Evolutionary conservation across 106 monocot species (phyloP), one percentile per base, ranked within the genome.

Genomic region (Dactylorhiza incarnata): DNA sequence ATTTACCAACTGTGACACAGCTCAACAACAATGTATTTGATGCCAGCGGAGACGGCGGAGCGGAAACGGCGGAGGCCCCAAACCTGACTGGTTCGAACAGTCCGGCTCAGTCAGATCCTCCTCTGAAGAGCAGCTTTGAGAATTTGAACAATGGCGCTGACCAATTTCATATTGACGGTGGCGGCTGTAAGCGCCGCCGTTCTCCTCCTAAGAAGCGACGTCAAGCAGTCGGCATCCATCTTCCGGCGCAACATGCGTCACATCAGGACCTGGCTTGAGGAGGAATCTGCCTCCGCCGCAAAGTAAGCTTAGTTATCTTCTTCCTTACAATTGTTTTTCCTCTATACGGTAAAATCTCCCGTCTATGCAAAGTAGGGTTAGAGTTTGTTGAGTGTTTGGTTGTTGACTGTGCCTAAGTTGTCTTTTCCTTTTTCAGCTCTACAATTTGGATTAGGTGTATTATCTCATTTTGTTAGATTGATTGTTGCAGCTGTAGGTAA

Each of bases 181-280:
- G 94, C 85, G 8, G 94, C 89, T 6, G 94, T 91, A 79, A 80
- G 86, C 62, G 91, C 91, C 48, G 94, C 84, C 43, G 89, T 91
- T 59, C 73, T 94, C 61, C 89, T 94, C 54, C 66, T 90, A 45
- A 84, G 94, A 13, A 82, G 72, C 63, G 94, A 94, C 78, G 89
- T 94, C 17, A 94, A 85, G 87, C 81, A 89, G 74, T 94, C 94
- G 10, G 89, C 94, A 20, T 71, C 83, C 16, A 73, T 89, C 23
- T 91, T 94, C 85, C 84, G 91, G 13, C 88, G 91, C 47, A 94
- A 94, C 78, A 78, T 91, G 49, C 86, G 89, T 70, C 89, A 91
- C 72, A 91, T n/a, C n/a, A n/a, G n/a, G n/a, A n/a, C n/a, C n/a
- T n/a, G n/a, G n/a, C n/a, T n/a, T n/a, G n/a, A n/a, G 49, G 89